Percentiles rank a stretch among this genome's conserved stretches.
These are phyloP conservation scores for Didymella glomerata DNA, from an alignment of 2,329 filamentous ascomycete genomes.

Conservation along the genomic window DNA sequence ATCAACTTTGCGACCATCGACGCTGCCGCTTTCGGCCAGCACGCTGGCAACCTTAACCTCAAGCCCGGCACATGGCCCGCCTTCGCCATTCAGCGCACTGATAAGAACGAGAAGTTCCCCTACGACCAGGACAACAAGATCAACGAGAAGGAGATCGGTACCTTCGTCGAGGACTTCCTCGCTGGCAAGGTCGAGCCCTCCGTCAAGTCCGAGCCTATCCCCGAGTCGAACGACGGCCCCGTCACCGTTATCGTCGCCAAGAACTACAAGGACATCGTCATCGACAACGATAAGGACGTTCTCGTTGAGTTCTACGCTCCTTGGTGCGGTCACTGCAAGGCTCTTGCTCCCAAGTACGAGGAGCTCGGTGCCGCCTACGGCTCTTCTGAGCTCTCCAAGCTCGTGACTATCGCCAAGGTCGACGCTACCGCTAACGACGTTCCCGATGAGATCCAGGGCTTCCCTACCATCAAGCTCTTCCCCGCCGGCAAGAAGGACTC, in stretches of 20 bases:
- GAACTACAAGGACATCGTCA: slow-evolving; percentile 89
- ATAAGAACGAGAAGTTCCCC: slow-evolving; percentile 97
- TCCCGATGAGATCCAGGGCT: slow-evolving; percentile 94
- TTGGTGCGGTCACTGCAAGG: slow-evolving; percentile 76
- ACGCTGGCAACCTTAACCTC: slow-evolving; percentile 96
- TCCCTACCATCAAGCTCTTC: slow-evolving; percentile 99
- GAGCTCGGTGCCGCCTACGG: slow-evolving; percentile 67
- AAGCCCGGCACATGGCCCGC: slow-evolving; percentile 94
- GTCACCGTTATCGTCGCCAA: slow-evolving; percentile 91
- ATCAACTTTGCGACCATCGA: slow-evolving; percentile 99
- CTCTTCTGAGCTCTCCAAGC: slow-evolving; percentile 60
- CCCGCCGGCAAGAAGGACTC: slow-evolving; percentile 85
- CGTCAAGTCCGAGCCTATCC: slow-evolving; percentile 98
- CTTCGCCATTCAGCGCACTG: slow-evolving; percentile 95
- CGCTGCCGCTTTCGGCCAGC: slow-evolving; percentile 90
- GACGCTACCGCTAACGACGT: slow-evolving; percentile 97
- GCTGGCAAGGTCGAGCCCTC: slow-evolving; percentile 90
- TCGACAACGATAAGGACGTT: slow-evolving; percentile 95
- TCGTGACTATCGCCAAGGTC: slow-evolving; percentile 83
- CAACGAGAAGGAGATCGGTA: slow-evolving; percentile 73
- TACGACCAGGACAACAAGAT: slow-evolving; percentile 86
- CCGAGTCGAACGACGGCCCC: slow-evolving; percentile 89
- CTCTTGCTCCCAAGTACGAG: slow-evolving; percentile 73
- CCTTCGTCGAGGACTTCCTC: slow-evolving; percentile 86
- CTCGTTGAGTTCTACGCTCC: slow-evolving; percentile 98